Evolutionary conservation across 1,139 yeast species (phyloP).

Genomic region (Kodamaea plutei): DNA sequence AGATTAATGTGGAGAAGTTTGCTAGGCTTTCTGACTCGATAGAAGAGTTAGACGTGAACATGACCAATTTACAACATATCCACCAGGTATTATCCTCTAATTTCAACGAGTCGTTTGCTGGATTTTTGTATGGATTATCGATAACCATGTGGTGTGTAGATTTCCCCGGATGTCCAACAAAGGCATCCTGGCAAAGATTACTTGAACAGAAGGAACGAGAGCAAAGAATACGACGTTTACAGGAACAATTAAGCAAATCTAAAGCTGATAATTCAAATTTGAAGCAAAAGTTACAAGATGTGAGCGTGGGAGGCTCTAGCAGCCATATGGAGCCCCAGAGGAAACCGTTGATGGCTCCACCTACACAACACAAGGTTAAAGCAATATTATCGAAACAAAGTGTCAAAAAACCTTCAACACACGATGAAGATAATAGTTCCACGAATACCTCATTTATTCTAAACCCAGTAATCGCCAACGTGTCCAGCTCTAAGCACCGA

Average conservation of each 20-base stretch:
- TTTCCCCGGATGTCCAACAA: constrained; percentile 43
- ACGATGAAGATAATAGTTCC: no score
- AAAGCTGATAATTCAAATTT: constrained; percentile 25
- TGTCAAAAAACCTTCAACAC: background rate
- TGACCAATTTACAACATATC: constrained; percentile 42
- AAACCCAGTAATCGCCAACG: no score
- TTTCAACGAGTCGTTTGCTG: constrained; percentile 60
- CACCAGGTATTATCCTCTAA: constrained; percentile 48
- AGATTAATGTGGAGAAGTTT: constrained; percentile 28
- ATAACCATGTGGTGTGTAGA: constrained; percentile 68
- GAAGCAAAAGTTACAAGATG: constrained; percentile 18
- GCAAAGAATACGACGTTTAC: constrained; percentile 21
- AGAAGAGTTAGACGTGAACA: constrained; percentile 47
- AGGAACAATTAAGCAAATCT: constrained; percentile 20
- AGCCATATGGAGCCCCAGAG: no score
- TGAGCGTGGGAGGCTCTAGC: no score
- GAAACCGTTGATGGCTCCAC: constrained; percentile 1
- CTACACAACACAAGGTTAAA: constrained; percentile 2
- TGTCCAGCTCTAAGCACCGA: constrained; percentile 7
- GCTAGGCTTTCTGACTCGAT: constrained; percentile 49
- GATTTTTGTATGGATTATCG: constrained; percentile 57
- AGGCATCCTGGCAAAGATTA: constrained; percentile 32
- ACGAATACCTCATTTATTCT: constrained; percentile 18
- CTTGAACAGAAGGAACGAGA: constrained; percentile 25
- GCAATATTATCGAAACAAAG: background rate